Evolutionary conservation across 345 rosid species (phyloP).

Genomic region (Durio zibethinus): DNA sequence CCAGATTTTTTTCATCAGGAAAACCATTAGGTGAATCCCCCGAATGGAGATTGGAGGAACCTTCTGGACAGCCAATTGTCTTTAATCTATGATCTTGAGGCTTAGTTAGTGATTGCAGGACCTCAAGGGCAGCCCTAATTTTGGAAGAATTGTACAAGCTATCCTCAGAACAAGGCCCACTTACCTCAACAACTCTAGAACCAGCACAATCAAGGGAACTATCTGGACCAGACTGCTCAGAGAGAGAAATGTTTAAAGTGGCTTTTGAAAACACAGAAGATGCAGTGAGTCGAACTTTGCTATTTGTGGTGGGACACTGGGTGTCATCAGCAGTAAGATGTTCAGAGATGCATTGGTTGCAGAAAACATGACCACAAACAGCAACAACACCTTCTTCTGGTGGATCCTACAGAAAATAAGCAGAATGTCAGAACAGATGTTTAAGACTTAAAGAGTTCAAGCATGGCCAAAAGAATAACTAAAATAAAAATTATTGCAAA

Average conservation of each 20-base stretch:
- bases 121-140: slow-evolving; percentile 83
- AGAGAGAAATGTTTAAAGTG: slow-evolving; percentile 35
- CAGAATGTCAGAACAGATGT: slow-evolving; percentile 1
- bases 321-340: slow-evolving; percentile 68
- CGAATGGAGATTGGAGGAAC: slow-evolving; percentile 19
- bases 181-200: slow-evolving; percentile 32
- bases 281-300: slow-evolving; percentile 51
- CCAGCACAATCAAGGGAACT: slow-evolving; percentile 27
- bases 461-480: neutral
- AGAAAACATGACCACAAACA: slow-evolving; percentile 85
- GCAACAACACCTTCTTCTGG: slow-evolving; percentile 96
- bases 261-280: slow-evolving; percentile 58
- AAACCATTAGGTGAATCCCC: slow-evolving; percentile 14
- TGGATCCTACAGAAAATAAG: slow-evolving; percentile 55
- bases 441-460: neutral
- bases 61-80: slow-evolving; percentile 19
- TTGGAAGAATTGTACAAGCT: slow-evolving; percentile 60
- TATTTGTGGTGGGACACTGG: slow-evolving; percentile 59
- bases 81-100: slow-evolving; percentile 29
- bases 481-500: neutral
- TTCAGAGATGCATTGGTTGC: slow-evolving; percentile 83
- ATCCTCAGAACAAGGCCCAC: slow-evolving; percentile 28
- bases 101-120: slow-evolving; percentile 58
- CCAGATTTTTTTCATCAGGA: slow-evolving; percentile 22
- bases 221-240: slow-evolving; percentile 34